These are phyloP conservation scores for Apium graveolens DNA, from an alignment of 129 eudicot species.

Conservation along the genomic window DNA sequence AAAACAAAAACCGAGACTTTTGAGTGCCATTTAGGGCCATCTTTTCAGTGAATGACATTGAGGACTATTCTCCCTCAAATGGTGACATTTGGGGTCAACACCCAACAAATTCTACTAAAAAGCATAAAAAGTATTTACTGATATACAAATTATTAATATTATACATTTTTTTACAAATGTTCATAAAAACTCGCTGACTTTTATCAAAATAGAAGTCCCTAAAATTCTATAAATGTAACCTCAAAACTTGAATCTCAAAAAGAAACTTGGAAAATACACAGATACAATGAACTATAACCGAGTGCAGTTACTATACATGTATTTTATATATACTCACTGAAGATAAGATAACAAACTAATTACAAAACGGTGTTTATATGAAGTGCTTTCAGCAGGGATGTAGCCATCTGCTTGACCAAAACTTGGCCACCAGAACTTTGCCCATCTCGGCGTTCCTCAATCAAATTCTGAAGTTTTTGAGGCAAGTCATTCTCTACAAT, in stretches of 20 bases:
- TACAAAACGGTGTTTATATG: slow-evolving; percentile 93
- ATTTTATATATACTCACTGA: slow-evolving; percentile 3
- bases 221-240: no score
- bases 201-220: no score
- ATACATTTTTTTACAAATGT: no score
- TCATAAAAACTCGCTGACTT: no score
- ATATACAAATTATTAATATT: no score
- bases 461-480: slow-evolving; percentile 82
- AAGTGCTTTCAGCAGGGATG: slow-evolving; percentile 93
- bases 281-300: not conserved
- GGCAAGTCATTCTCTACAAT: slow-evolving; percentile 96
- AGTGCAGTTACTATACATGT: not conserved
- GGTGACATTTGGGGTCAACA: no score
- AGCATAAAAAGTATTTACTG: no score
- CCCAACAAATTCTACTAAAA: no score
- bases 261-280: not conserved
- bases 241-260: not conserved
- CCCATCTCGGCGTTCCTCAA: slow-evolving; percentile 97
- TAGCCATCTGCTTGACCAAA: slow-evolving; percentile 97
- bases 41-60: no score
- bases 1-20: no score
- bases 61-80: no score
- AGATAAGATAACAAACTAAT: slow-evolving; percentile 14
- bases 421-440: slow-evolving; percentile 97
- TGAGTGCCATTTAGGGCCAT: no score